A percentile compares a stretch with the other conserved stretches of the same genome.
phyloP scores from a whole-genome alignment of 257 asterid species.

The Sherardia arvensis region DNA sequence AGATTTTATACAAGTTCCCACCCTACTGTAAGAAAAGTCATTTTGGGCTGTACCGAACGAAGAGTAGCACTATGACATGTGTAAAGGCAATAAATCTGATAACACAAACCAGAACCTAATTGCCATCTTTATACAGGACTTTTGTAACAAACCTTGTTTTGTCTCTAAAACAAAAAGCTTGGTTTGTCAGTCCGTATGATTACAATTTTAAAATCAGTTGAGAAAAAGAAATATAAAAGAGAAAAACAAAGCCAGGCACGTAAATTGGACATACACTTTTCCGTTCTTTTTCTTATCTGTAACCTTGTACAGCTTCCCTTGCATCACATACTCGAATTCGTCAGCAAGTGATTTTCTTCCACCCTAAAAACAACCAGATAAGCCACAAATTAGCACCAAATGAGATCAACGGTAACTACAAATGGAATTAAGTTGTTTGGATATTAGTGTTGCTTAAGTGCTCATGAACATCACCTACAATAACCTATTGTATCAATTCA shows the following conservation, averaged over 20 bases:
- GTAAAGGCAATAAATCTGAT: not conserved
- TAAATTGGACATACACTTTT: conserved; percentile 52
- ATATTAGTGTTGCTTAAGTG: not conserved
- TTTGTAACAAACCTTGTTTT: not conserved
- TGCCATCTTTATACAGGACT: not conserved
- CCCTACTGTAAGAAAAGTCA: not conserved
- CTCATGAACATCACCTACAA: not conserved
- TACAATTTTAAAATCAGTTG: not conserved
- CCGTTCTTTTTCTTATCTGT: conserved; percentile 53
- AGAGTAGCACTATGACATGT: not conserved
- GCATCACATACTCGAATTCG: conserved; percentile 87
- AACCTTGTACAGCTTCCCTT: conserved; percentile 77
- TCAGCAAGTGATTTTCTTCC: conserved; percentile 76
- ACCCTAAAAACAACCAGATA: conserved; percentile 37
- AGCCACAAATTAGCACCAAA: not conserved
- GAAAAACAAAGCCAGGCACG: not conserved
- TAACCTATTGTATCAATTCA: not conserved
- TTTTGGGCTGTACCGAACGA: not conserved
- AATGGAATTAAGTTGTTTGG: not conserved
- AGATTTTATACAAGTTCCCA: not conserved
- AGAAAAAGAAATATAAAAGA: not conserved
- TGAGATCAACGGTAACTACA: not conserved
- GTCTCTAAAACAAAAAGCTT: not conserved
- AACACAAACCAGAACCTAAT: not conserved
- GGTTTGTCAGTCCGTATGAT: not conserved